Base-by-base conservation (phyloP, 495 filamentous ascomycete species). In the Aspergillus olivimuriae region DNA sequence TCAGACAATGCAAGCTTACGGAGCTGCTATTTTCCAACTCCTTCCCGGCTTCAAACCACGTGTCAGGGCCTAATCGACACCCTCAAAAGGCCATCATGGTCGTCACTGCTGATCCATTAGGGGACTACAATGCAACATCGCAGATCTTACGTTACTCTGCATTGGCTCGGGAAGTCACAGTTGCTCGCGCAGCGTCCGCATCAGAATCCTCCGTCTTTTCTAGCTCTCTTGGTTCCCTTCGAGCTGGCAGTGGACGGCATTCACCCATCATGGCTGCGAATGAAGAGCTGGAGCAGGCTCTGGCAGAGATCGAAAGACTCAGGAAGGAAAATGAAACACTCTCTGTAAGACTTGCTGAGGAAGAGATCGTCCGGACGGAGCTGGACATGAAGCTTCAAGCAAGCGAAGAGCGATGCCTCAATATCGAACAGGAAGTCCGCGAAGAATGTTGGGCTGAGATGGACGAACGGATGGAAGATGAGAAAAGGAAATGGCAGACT, bases 71-170 rank as follows among this genome's bases (percentile, higher is more conserved):
- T 16, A 69, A 71, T 19, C 69, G 72, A n/a, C 68, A 75, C 39
- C 83, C 87, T 0, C 91, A 95, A 60, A 92, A 88, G 58, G 87
- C 84, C 0, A 77, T 91, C 54, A 97, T 98, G 92, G 84, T 97
- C 33, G 94, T 97, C 15, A 95, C 92, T 1, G 92, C 94, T 0
- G 92, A 98, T 57, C 91, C 92, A 0, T 54, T 86, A 12, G 92
- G 94, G 10, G 92, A 98, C 60, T 95, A 88, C 70, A 96, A 97
- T 53, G 88, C 92, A 15, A 97, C 94, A 0, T 89, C 86, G 17
- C 92, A 98, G 61, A 97, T 98, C 24, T 71, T 98, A 4, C 84
- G 92, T 11, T 98, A 98, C 59, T 94, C 89, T 19, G 94, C 92
- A 7, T 75, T 97, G 4, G 94, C 92, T 0, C 80, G 88, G 2